These are phyloP conservation scores for Aspergillus avenaceus DNA, from an alignment of 495 filamentous ascomycete genomes.

Conservation along the genomic window DNA sequence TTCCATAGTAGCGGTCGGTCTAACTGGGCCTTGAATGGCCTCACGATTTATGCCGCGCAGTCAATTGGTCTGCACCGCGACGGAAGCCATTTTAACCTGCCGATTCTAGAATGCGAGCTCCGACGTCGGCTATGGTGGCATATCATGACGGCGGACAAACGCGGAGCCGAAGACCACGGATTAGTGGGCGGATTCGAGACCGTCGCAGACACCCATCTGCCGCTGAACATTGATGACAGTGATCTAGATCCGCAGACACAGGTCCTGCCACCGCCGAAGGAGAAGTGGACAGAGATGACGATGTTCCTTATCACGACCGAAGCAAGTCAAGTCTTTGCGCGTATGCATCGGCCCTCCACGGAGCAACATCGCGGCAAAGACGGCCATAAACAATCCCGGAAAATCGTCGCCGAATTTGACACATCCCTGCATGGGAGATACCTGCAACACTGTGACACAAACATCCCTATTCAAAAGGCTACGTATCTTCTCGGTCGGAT, in stretches of 20 bases:
- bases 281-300: neutral
- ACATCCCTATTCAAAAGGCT: conserved; percentile 30
- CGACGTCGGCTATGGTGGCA: neutral
- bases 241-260: neutral
- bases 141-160: neutral
- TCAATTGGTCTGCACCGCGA: conserved; percentile 34
- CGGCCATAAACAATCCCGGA: conserved; percentile 7
- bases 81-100: neutral
- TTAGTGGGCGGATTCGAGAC: neutral
- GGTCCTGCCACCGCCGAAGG: neutral
- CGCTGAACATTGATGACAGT: neutral
- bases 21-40: conserved; percentile 39
- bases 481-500: conserved; percentile 20
- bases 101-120: neutral
- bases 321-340: conserved; percentile 13
- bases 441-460: conserved; percentile 20
- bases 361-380: conserved; percentile 7
- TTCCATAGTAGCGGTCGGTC: conserved; percentile 16
- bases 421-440: conserved; percentile 17
- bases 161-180: neutral
- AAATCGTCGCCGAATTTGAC: conserved; percentile 19
- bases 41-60: conserved; percentile 46
- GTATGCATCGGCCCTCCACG: neutral
- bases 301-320: conserved; percentile 26
- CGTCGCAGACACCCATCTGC: neutral